Evolutionary conservation across 805 yeast genomes (phyloP).

Genomic region (Candida schatavii): DNA sequence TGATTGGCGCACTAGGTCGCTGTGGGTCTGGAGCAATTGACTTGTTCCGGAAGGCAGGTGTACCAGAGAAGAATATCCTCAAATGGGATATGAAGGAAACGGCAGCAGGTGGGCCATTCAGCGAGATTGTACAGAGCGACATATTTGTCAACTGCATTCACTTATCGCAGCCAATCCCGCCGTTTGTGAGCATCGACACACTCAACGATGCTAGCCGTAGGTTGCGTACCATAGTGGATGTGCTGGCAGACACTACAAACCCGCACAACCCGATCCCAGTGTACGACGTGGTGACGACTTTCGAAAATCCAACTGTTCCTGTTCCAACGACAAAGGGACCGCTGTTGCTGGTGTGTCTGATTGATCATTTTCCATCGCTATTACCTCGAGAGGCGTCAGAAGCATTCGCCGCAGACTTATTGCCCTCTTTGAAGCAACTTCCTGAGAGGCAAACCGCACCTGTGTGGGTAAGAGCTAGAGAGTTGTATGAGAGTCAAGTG

Average conservation of each 20-base stretch:
- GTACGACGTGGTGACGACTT: conserved; percentile 84
- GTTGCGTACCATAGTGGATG: conserved; percentile 91
- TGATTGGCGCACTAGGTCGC: conserved; percentile 97
- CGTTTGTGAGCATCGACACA: conserved; percentile 71
- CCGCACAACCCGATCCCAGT: conserved; percentile 98
- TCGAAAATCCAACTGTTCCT: conserved; percentile 83
- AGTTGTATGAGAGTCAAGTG: conserved; percentile 79
- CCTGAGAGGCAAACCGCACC: conserved; percentile 80
- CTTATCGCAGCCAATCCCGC: conserved; percentile 88
- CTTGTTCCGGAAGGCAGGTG: conserved; percentile 74
- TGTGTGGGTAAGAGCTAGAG: conserved; percentile 89
- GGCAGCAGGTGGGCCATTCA: conserved; percentile 93
- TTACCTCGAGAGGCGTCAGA: conserved; percentile 97
- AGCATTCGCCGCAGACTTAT: conserved; percentile 77
- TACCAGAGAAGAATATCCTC: conserved; percentile 77
- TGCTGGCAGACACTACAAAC: conserved; percentile 97
- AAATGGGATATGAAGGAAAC: conserved; percentile 99
- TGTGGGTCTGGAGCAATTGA: conserved; percentile 97
- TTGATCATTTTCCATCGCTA: conserved; percentile 93
- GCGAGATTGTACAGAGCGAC: conserved; percentile 84
- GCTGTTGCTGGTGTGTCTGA: conserved; percentile 87
- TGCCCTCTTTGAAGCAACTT: conserved; percentile 84
- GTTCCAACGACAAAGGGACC: conserved; percentile 82
- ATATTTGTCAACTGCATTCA: conserved; percentile 95
- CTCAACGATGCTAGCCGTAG: conserved; percentile 69